Evolutionary conservation across 208 protist genomes (phyloP).

Genomic region (Hexamita inflata): DNA sequence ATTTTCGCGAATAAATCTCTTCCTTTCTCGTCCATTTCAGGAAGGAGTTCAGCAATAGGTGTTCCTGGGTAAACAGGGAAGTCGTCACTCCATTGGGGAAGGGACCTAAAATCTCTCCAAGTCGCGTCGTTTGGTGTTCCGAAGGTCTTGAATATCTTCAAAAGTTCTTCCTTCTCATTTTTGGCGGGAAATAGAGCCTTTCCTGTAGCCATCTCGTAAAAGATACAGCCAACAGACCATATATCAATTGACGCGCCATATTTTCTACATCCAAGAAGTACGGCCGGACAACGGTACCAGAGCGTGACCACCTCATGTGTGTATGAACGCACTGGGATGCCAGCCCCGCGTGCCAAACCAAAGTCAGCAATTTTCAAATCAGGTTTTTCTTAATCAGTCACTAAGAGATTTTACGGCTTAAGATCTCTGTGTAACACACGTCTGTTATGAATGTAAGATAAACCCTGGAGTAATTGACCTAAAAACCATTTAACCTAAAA

Average conservation of each 20-base stretch:
- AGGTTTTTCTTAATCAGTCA: conserved; percentile 40
- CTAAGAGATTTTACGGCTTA: conserved; percentile 64
- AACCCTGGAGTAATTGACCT: conserved; percentile 68
- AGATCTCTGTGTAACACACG: conserved; percentile 66
- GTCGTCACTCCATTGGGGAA: conserved; percentile 1
- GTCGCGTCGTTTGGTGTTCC: conserved; percentile 38
- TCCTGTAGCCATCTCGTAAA: conserved; percentile 75
- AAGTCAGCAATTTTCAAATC: conserved; percentile 30
- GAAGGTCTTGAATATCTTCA: conserved; percentile 43
- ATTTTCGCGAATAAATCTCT: conserved; percentile 27
- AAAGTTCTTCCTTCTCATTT: conserved; percentile 40
- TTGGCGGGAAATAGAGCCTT: conserved; percentile 39
- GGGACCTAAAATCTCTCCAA: conserved; percentile 27
- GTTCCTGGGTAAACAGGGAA: conserved; percentile 29
- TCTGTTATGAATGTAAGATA: conserved; percentile 69
- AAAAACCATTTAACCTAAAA: conserved; percentile 38
- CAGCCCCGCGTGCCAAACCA: conserved; percentile 30
- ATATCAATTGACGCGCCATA: conserved; percentile 95
- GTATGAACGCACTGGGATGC: conserved; percentile 43
- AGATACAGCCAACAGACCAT: conserved; percentile 96
- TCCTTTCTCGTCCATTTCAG: background rate
- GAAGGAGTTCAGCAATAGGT: background rate
- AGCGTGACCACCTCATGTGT: conserved; percentile 65
- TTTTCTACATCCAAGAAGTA: conserved; percentile 78
- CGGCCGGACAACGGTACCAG: conserved; percentile 97